Base-by-base conservation (phyloP, 2,329 filamentous ascomycete species). In the Tolypocladium nubicola region DNA sequence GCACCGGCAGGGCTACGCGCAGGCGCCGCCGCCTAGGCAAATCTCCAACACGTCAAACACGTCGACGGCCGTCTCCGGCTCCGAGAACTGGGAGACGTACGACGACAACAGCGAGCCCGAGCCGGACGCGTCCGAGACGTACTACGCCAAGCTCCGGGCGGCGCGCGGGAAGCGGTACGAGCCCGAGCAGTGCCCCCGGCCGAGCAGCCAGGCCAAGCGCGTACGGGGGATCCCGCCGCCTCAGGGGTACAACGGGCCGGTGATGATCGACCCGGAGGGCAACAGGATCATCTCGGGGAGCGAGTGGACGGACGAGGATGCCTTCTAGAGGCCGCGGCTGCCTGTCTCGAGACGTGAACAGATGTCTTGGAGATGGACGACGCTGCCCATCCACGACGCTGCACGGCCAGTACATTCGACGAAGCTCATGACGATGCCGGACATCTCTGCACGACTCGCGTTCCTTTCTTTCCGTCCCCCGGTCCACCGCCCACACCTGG, bases 51-150 rank as follows among this genome's bases (percentile, higher is more conserved):
- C 87, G 1, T 92, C 89, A 45, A 83, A 50, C 16, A 19, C 86
- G 0, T 92, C 89, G n/a, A 90, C 88, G 1, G 80, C 79, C 26
- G 79, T 88, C 33, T 90, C 89, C 6, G 90, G 89, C 1, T 96
- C 90, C 4, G 93, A 97, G 73, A 97, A 97, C 70, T 97, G 93
- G 93, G 93, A 97, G 73, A 96, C 92, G 11, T 97, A 94, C 66
- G 92, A 94, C 64, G 90, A 96, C 69, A 84, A 81, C 62, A 90
- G 87, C 60, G 87, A 90, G 66, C 83, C 86, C 0, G 88, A 90
- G 65, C 79, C 80, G 30, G 91, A 96, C 68, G 82, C 82, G 0
- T 86, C 85, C 4, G 89, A 94, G 60, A 80, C 84, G 11, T 95
- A 96, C 71, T 90, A 90, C 67, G 87, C 89, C 62, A 90, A 89